Evolutionary conservation across 805 yeast species (phyloP).

Genomic region (Brettanomyces nanus): DNA sequence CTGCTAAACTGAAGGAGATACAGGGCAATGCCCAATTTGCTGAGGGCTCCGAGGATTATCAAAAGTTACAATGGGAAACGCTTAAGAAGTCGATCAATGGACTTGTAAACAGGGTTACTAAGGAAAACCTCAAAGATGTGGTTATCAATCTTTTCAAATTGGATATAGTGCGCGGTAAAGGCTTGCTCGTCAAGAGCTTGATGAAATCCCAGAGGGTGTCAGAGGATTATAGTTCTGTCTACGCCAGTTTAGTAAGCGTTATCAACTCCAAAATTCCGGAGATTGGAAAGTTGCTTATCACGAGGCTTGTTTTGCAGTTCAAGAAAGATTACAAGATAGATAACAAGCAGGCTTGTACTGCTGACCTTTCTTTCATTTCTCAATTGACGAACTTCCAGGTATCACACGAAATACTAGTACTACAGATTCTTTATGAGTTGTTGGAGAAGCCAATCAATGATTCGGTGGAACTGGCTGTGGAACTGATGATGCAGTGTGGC

Average conservation of each 20-base stretch:
- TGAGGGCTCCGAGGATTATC: constrained; percentile 31
- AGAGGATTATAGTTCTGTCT: constrained; percentile 33
- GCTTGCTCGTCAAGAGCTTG: constrained; percentile 48
- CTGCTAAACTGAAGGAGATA: constrained; percentile 39
- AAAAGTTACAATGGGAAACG: constrained; percentile 49
- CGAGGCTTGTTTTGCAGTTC: constrained; percentile 51
- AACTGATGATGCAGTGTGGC: constrained; percentile 47
- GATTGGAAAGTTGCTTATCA: constrained; percentile 49
- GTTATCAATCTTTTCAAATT: constrained; percentile 43
- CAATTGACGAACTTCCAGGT: constrained; percentile 59
- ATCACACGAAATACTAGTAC: constrained; percentile 40
- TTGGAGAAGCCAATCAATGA: constrained; percentile 39
- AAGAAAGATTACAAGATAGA: constrained; percentile 41
- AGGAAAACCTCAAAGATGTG: constrained; percentile 38
- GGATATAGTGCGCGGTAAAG: constrained; percentile 56
- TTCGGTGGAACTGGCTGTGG: constrained; percentile 47
- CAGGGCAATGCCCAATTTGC: constrained; percentile 19
- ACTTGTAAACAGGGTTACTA: constrained; percentile 37
- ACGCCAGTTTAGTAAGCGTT: constrained; percentile 50
- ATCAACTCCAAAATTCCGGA: constrained; percentile 63
- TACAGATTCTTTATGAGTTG: constrained; percentile 45
- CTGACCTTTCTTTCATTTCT: constrained; percentile 44
- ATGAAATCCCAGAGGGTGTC: constrained; percentile 45
- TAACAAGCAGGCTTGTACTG: constrained; percentile 35
- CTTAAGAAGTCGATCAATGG: constrained; percentile 40